These are phyloP conservation scores for Phallus indusiatus DNA, from an alignment of 768 basidiomycete species.

Conservation along the genomic window DNA sequence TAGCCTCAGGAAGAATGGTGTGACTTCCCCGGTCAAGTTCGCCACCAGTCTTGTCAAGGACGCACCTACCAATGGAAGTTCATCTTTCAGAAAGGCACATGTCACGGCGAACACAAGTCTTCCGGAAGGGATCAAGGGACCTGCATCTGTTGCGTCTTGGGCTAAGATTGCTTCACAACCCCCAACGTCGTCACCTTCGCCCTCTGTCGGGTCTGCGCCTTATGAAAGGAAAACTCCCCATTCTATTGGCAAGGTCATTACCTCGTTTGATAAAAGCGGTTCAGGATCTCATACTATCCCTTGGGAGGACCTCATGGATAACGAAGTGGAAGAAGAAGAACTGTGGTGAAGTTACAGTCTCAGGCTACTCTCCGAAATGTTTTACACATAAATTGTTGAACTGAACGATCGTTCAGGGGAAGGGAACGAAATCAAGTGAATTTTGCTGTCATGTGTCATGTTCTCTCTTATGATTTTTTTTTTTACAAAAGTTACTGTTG, in stretches of 20 bases:
- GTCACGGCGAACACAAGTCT: too few species aligned
- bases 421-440: too few species aligned
- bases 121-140: neutral
- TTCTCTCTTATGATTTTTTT: too few species aligned
- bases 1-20: neutral
- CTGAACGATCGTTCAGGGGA: too few species aligned
- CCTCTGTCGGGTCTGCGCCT: too few species aligned
- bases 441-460: too few species aligned
- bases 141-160: neutral
- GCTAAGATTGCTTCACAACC: neutral
- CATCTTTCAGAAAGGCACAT: neutral
- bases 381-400: too few species aligned
- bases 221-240: neutral
- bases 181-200: too few species aligned
- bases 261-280: neutral
- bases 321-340: conserved; percentile 28
- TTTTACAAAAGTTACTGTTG: too few species aligned
- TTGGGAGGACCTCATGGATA: conserved; percentile 37
- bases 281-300: neutral
- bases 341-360: too few species aligned
- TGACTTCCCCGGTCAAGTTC: neutral
- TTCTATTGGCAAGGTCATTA: neutral
- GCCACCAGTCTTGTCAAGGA: neutral
- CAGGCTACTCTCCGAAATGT: too few species aligned
- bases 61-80: neutral